These are phyloP conservation scores for Oldenlandia corymbosa DNA, from an alignment of 257 asterid species.

Conservation along the genomic window DNA sequence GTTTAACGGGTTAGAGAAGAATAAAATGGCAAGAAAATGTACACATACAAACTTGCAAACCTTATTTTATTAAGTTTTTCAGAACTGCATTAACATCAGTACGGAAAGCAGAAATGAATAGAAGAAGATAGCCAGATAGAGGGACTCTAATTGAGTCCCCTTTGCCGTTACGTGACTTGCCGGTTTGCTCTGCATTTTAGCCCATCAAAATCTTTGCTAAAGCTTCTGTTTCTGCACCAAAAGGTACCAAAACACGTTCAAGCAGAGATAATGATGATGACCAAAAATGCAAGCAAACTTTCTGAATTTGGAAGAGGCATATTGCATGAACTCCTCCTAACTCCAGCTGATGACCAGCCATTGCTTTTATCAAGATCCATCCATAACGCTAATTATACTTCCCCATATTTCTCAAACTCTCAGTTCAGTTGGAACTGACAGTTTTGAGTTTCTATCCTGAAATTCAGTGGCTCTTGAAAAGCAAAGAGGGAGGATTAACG, in stretches of 20 bases:
- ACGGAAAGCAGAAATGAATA: constrained; percentile 7
- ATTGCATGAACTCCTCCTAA: background rate
- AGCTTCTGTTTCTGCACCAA: background rate
- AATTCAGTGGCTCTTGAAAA: constrained; percentile 11
- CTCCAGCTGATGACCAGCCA: constrained; percentile 13
- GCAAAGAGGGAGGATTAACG: constrained; percentile 24
- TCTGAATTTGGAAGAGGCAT: constrained; percentile 14
- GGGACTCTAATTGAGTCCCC: constrained; percentile 46
- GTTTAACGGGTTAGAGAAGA: background rate
- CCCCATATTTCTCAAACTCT: constrained; percentile 8
- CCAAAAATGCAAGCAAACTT: constrained; percentile 23
- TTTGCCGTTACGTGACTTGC: constrained; percentile 71
- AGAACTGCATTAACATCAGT: constrained; percentile 4
- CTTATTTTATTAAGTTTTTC: constrained; percentile 2
- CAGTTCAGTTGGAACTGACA: constrained; percentile 14
- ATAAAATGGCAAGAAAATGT: background rate
- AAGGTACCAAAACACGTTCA: background rate
- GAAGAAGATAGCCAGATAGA: constrained; percentile 28
- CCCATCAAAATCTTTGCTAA: constrained; percentile 15
- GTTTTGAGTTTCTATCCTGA: background rate
- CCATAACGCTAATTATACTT: too few species aligned
- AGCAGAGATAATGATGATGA: constrained; percentile 10
- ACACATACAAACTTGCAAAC: background rate
- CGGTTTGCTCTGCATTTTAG: constrained; percentile 30
- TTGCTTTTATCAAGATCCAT: constrained; percentile 22